Evolutionary conservation across 352 stramenopile species (phyloP).

Genomic region (Phytopythium delawarense): DNA sequence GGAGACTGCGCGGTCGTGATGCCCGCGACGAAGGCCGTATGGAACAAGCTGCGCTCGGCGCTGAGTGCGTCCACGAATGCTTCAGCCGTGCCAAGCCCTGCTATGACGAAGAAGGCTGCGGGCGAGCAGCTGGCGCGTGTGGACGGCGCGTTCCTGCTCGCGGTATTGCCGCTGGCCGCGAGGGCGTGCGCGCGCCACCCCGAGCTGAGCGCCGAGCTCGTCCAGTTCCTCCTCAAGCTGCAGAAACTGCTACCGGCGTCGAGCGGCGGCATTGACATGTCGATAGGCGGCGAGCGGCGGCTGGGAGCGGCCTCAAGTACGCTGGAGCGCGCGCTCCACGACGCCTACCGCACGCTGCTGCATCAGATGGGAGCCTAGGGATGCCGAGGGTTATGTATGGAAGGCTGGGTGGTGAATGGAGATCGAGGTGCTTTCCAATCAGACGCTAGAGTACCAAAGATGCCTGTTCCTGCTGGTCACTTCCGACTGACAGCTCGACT

Average conservation of each 20-base stretch:
- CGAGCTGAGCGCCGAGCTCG: conserved; percentile 52
- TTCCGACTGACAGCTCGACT: too few species aligned
- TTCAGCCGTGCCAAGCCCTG: not conserved
- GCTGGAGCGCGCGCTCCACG: conserved; percentile 5
- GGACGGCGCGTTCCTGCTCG: conserved; percentile 32
- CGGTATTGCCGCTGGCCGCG: conserved; percentile 44
- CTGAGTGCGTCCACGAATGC: conserved; percentile 13
- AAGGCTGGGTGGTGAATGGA: not conserved
- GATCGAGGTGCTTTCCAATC: not conserved
- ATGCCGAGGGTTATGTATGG: not conserved
- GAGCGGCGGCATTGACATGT: conserved; percentile 15
- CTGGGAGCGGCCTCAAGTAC: not conserved
- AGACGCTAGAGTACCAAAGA: too few species aligned
- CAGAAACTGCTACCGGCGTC: conserved; percentile 40
- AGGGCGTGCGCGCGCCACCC: conserved; percentile 40
- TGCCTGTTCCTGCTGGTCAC: too few species aligned
- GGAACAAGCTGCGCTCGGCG: conserved; percentile 45
- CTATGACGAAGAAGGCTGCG: not conserved
- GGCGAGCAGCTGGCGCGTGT: conserved; percentile 2
- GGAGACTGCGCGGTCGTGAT: conserved; percentile 38
- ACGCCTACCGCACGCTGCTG: conserved; percentile 8
- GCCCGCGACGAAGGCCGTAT: conserved; percentile 49
- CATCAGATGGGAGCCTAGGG: conserved; percentile 3
- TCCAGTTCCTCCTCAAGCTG: conserved; percentile 65
- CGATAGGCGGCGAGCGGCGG: conserved; percentile 9